Base-by-base conservation (phyloP, 1,284 basidiomycete species). In the Xerocomus amazonicus region DNA sequence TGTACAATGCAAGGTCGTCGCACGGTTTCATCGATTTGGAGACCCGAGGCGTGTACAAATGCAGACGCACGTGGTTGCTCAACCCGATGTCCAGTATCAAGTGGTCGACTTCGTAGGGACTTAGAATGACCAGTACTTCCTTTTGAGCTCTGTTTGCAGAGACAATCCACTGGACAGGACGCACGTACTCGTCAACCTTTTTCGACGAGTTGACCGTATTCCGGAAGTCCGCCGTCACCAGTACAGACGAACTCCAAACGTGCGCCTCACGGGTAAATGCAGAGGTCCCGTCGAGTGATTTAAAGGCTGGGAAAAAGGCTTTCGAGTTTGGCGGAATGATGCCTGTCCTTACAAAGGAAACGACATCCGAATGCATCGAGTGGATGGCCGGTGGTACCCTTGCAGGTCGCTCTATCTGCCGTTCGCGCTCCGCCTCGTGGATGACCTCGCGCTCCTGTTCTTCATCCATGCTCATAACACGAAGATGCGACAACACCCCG, bases 391-490 rank as follows among this genome's bases (percentile, higher is more conserved):
- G 50, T 10, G 19, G 9, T 9, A 46, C 56, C 40, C 43, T 53
- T 6, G 55, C 56, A 7, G 73, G 71, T 6, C 66, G 54, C 49
- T 75, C 61, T 8, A 70, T 57, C 35, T 75, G 62, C 4, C 59
- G 61, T 53, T 75, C 73, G 14, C 54, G 56, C 51, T 75, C 73
- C 1, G 69, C 54, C 48, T 76, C 74, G 38, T 72, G 70, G 13
- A 48, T 58, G 4, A 76, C 64, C 54, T 77, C 75, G 23, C 73
- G 61, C 52, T 77, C 75, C 50, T 76, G 74, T 42, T 77, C 76
- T 54, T 77, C 74, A 12, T 68, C 68, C 41, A 72, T 54, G 17
- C 53, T 43, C 8, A 49, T 34, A 39, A 14, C 13, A 63, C n/a
- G 28, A 6, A 14, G 3, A 16, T 9, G 28, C 4, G 52, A 40